Conservation (phyloP, 2,329 filamentous ascomycete genomes). For the Hypoxylon sp. region DNA sequence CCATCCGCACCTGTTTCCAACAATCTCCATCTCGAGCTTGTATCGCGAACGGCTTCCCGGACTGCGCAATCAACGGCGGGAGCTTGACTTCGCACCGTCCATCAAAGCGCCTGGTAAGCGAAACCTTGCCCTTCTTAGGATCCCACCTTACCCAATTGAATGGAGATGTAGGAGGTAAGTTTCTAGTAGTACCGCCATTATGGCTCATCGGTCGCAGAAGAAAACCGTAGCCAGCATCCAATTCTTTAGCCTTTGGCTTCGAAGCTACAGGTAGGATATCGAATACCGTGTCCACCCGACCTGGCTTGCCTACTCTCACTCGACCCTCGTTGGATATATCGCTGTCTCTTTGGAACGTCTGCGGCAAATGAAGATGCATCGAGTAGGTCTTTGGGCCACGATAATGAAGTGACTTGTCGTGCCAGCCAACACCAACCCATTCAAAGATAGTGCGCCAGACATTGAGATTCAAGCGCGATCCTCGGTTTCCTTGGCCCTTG, state of each 20-base stretch:
- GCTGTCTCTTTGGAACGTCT: background rate
- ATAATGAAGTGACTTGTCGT: slow-evolving; percentile 33
- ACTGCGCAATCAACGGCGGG: slow-evolving; percentile 6
- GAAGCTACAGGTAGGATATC: slow-evolving; percentile 31
- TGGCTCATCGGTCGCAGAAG: background rate
- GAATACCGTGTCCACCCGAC: slow-evolving; percentile 25
- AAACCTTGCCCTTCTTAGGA: slow-evolving; percentile 18
- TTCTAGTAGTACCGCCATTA: background rate
- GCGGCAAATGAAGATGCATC: slow-evolving; percentile 31
- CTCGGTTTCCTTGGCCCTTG: slow-evolving; percentile 20
- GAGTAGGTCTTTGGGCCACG: slow-evolving; percentile 15
- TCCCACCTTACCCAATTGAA: slow-evolving; percentile 32
- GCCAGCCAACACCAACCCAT: slow-evolving; percentile 33
- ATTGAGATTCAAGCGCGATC: slow-evolving; percentile 27
- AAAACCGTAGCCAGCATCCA: slow-evolving; percentile 28
- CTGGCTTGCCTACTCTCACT: slow-evolving; percentile 35
- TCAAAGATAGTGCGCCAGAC: slow-evolving; percentile 30
- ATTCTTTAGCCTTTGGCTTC: slow-evolving; percentile 19
- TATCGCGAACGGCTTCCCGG: slow-evolving; percentile 29
- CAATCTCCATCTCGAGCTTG: slow-evolving; percentile 10
- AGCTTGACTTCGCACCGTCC: slow-evolving; percentile 35
- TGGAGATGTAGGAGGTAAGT: background rate
- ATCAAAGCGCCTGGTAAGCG: slow-evolving; percentile 16
- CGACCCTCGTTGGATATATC: slow-evolving; percentile 3
- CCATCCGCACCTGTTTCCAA: slow-evolving; percentile 30